Evolutionary conservation across 306 rosid genomes (phyloP).

Genomic region (Prunus mira): DNA sequence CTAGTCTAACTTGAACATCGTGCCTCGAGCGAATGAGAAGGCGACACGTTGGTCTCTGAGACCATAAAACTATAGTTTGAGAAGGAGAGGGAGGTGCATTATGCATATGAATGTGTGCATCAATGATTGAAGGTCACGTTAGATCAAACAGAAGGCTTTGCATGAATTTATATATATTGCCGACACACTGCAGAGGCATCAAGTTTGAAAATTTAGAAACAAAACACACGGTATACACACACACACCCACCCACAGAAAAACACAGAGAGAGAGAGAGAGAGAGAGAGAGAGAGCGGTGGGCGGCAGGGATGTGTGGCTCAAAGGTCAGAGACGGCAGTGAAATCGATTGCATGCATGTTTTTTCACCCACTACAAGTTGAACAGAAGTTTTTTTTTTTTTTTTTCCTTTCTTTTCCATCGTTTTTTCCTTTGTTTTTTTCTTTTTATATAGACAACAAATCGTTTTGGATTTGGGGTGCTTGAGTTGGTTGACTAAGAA

Average conservation of each 20-base stretch:
- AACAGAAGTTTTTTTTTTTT: neutral
- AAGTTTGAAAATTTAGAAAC: neutral
- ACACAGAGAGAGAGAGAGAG: slow-evolving; percentile 14
- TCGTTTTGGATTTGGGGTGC: neutral
- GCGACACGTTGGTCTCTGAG: neutral
- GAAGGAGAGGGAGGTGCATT: slow-evolving; percentile 5
- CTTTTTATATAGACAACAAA: neutral
- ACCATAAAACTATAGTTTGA: neutral
- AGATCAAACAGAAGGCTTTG: slow-evolving; percentile 12
- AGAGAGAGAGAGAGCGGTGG: neutral
- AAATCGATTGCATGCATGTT: neutral
- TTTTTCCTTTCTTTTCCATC: too few species aligned
- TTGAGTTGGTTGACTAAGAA: too few species aligned
- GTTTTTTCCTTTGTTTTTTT: neutral
- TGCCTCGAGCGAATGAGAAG: slow-evolving; percentile 3
- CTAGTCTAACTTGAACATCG: slow-evolving; percentile 15
- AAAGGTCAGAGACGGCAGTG: neutral
- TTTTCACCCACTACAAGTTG: neutral
- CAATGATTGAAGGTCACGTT: slow-evolving; percentile 44
- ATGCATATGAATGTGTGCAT: slow-evolving; percentile 29
- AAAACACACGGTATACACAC: neutral
- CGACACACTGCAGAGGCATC: slow-evolving; percentile 1
- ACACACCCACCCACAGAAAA: neutral
- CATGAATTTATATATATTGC: slow-evolving; percentile 5
- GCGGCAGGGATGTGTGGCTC: neutral